Percentiles rank a stretch among this genome's conserved stretches.
phyloP scores from a whole-genome alignment of 2,329 filamentous ascomycete genomes.

The Blastomyces emzantsi region DNA sequence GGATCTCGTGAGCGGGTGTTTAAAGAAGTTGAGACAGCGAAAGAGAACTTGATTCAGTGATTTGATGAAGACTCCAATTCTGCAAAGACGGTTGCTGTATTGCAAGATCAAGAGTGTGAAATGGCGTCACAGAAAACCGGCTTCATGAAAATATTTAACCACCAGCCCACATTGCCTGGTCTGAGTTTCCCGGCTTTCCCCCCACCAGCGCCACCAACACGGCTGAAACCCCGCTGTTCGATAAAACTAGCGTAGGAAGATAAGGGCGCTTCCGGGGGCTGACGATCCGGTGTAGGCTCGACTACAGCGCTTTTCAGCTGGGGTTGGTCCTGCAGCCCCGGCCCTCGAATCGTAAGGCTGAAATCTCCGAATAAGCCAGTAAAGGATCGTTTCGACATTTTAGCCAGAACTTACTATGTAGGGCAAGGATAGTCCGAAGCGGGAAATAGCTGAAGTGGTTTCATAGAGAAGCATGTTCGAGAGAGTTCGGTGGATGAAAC shows the following conservation, averaged over 20 bases:
- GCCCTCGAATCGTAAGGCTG: constrained; percentile 1
- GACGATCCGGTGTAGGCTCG: not conserved
- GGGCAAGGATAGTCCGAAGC: not conserved
- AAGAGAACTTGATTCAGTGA: not conserved
- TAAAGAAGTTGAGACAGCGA: not conserved
- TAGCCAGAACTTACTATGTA: not conserved
- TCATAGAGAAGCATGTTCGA: too few species aligned
- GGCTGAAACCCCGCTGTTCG: not conserved
- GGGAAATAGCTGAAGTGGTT: not conserved
- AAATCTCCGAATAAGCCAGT: not conserved
- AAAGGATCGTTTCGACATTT: not conserved
- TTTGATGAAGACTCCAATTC: not conserved
- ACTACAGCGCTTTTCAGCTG: not conserved
- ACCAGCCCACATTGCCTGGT: not conserved
- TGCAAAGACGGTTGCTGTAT: not conserved
- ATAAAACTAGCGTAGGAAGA: not conserved
- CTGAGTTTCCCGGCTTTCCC: too few species aligned
- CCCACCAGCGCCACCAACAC: not conserved
- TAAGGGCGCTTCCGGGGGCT: not conserved
- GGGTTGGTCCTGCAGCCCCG: not conserved
- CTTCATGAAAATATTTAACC: not conserved
- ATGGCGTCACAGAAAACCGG: not conserved
- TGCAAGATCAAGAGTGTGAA: not conserved
- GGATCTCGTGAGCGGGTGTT: not conserved
- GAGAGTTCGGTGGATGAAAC: too few species aligned